These are phyloP conservation scores for Penicillium sp. DNA, from an alignment of 2,329 filamentous ascomycete genomes.

Conservation along the genomic window DNA sequence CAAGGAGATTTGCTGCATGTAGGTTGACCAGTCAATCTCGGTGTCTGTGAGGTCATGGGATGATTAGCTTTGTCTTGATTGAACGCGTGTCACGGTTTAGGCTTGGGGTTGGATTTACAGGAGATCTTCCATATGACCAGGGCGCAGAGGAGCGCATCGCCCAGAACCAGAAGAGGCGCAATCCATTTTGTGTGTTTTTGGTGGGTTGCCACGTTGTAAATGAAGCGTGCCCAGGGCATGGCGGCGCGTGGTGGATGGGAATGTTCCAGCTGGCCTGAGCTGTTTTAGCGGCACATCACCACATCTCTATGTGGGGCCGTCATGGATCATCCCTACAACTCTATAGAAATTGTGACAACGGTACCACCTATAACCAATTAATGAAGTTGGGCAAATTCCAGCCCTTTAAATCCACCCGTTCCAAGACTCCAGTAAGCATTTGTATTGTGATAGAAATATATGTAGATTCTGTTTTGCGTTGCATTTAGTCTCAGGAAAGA, in stretches of 20 bases:
- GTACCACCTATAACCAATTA: neutral
- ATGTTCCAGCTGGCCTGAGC: conserved; percentile 23
- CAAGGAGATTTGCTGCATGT: conserved; percentile 89
- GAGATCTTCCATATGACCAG: conserved; percentile 79
- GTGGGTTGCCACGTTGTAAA: conserved; percentile 51
- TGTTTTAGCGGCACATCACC: neutral
- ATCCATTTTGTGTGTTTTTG: conserved; percentile 63
- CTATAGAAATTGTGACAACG: neutral
- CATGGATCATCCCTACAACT: neutral
- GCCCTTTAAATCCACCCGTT: no score
- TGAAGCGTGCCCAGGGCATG: conserved; percentile 37
- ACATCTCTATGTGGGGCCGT: neutral
- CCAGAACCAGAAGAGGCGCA: conserved; percentile 64
- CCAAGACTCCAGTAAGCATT: no score
- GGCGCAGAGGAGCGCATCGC: conserved; percentile 71
- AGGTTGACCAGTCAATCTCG: conserved; percentile 96
- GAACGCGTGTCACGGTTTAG: conserved; percentile 5
- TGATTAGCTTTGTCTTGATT: conserved; percentile 14
- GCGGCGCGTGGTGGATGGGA: conserved; percentile 12
- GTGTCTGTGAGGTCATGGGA: conserved; percentile 63
- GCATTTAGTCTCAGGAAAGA: neutral
- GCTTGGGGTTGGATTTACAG: conserved; percentile 58
- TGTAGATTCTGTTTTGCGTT: neutral
- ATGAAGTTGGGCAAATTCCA: no score
- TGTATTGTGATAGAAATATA: neutral